Percentiles rank a stretch among this genome's conserved stretches.
phyloP scores from a whole-genome alignment of 1,139 yeast genomes.

The Pichia sp. region DNA sequence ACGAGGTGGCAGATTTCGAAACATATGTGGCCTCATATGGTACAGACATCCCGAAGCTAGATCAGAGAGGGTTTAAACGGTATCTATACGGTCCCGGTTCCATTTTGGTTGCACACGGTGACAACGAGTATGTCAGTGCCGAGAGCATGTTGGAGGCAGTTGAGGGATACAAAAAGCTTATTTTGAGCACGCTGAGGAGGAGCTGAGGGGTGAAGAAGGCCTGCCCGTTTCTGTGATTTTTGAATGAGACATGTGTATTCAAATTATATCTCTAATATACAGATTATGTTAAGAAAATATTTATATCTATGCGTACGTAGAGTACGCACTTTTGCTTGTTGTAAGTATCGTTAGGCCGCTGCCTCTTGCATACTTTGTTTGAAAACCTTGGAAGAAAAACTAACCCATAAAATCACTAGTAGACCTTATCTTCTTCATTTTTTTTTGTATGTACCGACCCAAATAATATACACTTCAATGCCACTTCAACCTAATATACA shows the following conservation, averaged over 20 bases:
- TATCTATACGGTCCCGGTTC: conserved; percentile 70
- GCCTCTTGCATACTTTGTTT: neutral
- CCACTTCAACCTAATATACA: conserved; percentile 10
- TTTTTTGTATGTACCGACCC: conserved; percentile 2
- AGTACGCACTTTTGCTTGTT: neutral
- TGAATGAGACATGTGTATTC: neutral
- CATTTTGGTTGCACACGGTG: conserved; percentile 64
- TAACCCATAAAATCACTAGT: neutral
- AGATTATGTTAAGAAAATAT: conserved; percentile 5
- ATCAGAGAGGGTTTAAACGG: conserved; percentile 38
- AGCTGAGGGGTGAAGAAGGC: no score
- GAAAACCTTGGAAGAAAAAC: conserved; percentile 2
- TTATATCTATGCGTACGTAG: neutral
- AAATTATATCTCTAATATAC: conserved; percentile 12
- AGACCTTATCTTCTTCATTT: neutral
- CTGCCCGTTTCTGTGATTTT: no score
- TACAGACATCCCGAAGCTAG: conserved; percentile 61
- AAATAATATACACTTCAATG: conserved; percentile 9
- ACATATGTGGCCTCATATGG: conserved; percentile 50
- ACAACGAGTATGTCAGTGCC: conserved; percentile 51
- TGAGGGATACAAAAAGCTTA: conserved; percentile 53
- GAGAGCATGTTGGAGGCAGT: conserved; percentile 52
- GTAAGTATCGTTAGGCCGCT: neutral
- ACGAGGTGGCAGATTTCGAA: conserved; percentile 62
- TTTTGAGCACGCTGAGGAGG: no score